A percentile compares a stretch with the other conserved stretches of the same genome.
Conservation (phyloP, 139 green algal genomes). For the Marvania coccoides region DNA sequence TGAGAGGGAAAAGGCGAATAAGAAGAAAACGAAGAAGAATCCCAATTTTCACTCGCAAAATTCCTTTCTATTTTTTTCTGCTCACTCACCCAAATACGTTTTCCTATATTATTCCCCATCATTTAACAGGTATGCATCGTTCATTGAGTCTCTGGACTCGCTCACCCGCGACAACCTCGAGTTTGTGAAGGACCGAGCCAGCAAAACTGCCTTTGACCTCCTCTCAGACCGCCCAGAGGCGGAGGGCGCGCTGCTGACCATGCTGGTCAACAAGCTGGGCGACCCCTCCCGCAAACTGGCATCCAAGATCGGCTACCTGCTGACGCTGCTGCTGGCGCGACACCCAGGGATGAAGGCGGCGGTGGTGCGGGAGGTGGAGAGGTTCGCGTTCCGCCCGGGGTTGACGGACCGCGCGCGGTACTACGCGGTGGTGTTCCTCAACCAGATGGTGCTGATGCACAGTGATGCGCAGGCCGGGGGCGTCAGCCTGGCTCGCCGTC, state of each 20-base stretch:
- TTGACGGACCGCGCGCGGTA: slow-evolving; percentile 74
- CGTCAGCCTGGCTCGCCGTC: slow-evolving; percentile 51
- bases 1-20: slow-evolving; percentile 5
- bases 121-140: slow-evolving; percentile 58
- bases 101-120: too few relatives aligned
- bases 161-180: slow-evolving; percentile 70
- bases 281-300: slow-evolving; percentile 82
- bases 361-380: slow-evolving; percentile 78
- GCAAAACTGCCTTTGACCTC: slow-evolving; percentile 46
- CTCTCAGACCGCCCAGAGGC: slow-evolving; percentile 40
- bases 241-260: slow-evolving; percentile 59
- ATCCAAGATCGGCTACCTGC: slow-evolving; percentile 75
- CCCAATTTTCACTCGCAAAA: too few relatives aligned
- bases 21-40: too few relatives aligned
- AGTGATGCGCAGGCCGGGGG: slow-evolving; percentile 31
- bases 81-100: too few relatives aligned
- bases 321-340: slow-evolving; percentile 64
- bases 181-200: slow-evolving; percentile 69
- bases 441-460: slow-evolving; percentile 78
- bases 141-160: slow-evolving; percentile 65
- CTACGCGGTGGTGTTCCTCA: slow-evolving; percentile 84
- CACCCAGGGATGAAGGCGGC: slow-evolving; percentile 86
- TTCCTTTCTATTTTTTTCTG: too few relatives aligned
- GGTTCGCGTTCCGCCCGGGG: slow-evolving; percentile 71
- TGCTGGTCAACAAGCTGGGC: slow-evolving; percentile 92